A percentile compares a stretch with the other conserved stretches of the same genome.
Evolutionary conservation across 768 basidiomycete species (phyloP).

Genomic region (Termitomyces sp.): DNA sequence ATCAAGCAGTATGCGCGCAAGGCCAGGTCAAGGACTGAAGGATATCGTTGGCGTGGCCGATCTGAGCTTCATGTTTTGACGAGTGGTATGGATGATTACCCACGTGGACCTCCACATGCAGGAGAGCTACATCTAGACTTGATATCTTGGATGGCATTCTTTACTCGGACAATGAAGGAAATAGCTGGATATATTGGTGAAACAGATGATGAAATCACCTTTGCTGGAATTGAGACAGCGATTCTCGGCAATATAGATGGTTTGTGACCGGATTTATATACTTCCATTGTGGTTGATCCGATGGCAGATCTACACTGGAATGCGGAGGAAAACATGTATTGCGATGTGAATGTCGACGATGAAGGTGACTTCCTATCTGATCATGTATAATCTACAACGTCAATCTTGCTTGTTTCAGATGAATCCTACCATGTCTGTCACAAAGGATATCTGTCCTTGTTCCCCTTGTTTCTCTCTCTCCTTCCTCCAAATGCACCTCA

Average conservation of each 20-base stretch:
- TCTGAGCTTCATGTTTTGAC: constrained; percentile 85
- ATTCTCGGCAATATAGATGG: constrained; percentile 85
- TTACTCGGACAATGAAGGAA: constrained; percentile 87
- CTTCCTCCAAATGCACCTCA: constrained; percentile 74
- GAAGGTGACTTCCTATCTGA: constrained; percentile 53
- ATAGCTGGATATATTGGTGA: constrained; percentile 86
- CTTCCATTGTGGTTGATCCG: background rate
- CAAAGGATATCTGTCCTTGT: constrained; percentile 89
- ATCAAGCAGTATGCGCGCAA: constrained; percentile 85
- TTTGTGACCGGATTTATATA: constrained; percentile 21
- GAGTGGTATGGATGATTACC: constrained; percentile 96
- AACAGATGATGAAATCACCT: constrained; percentile 76
- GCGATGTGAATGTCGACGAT: constrained; percentile 79
- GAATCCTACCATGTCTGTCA: constrained; percentile 91
- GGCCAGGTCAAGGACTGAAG: constrained; percentile 84
- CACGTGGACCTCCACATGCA: constrained; percentile 80
- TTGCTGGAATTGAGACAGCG: constrained; percentile 69
- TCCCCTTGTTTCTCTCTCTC: constrained; percentile 85
- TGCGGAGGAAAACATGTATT: constrained; percentile 87
- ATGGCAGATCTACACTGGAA: constrained; percentile 86
- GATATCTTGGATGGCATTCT: constrained; percentile 96
- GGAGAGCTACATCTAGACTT: constrained; percentile 93
- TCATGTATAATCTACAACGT: background rate
- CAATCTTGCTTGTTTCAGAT: constrained; percentile 42
- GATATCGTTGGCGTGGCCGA: constrained; percentile 91